Evolutionary conservation across 1,284 basidiomycete genomes (phyloP).

Genomic region (Bondarzewia mesenterica): DNA sequence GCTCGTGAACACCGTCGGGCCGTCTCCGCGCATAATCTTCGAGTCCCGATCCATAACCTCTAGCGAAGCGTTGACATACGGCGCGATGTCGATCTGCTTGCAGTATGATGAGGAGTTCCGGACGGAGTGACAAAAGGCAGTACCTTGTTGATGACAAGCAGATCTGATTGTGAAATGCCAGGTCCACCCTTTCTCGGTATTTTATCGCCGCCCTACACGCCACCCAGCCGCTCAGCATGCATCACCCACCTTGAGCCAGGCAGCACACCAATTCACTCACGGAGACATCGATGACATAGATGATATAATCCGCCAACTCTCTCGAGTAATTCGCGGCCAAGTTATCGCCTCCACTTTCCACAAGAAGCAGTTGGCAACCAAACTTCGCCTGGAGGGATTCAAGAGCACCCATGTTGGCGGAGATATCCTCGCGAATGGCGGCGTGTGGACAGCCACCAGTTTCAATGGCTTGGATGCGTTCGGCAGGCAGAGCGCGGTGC

Average conservation of each 20-base stretch:
- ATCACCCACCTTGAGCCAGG: not conserved
- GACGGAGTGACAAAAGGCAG: slow-evolving; percentile 8
- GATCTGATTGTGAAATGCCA: slow-evolving; percentile 91
- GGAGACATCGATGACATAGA: slow-evolving; percentile 85
- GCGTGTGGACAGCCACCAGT: slow-evolving; percentile 95
- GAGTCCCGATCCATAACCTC: slow-evolving; percentile 94
- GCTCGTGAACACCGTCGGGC: slow-evolving; percentile 89
- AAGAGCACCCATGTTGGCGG: slow-evolving; percentile 91
- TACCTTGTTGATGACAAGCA: slow-evolving; percentile 94
- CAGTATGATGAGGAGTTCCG: not conserved
- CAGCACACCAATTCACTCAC: slow-evolving; percentile 29
- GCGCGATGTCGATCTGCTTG: slow-evolving; percentile 83
- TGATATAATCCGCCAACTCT: slow-evolving; percentile 96
- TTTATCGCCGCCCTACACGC: slow-evolving; percentile 83
- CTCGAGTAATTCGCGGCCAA: slow-evolving; percentile 93
- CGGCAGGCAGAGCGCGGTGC: slow-evolving; percentile 80
- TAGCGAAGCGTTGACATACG: slow-evolving; percentile 88
- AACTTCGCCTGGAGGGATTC: slow-evolving; percentile 93
- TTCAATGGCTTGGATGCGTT: slow-evolving; percentile 92
- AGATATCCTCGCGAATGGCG: slow-evolving; percentile 95
- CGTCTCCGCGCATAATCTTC: slow-evolving; percentile 87
- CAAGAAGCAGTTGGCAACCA: slow-evolving; percentile 79
- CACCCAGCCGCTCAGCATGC: not conserved
- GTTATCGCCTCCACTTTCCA: slow-evolving; percentile 96
- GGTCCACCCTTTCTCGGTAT: slow-evolving; percentile 97